Evolutionary conservation across 2,329 filamentous ascomycete species (phyloP).

Genomic region (Zymoseptoria ardabiliae): DNA sequence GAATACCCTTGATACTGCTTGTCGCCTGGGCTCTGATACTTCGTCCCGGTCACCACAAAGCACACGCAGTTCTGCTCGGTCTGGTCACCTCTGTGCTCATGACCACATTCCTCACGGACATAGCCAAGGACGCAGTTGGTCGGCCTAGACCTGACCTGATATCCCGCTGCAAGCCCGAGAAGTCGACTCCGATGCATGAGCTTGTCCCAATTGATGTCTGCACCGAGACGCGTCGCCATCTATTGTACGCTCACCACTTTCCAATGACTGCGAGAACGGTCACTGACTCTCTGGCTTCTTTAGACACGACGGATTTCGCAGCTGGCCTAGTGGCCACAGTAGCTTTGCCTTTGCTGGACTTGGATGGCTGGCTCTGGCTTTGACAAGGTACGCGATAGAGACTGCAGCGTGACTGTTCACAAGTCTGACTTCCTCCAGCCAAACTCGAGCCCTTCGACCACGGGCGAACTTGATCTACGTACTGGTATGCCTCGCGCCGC

Average conservation of each 20-base stretch:
- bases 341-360: constrained; percentile 74
- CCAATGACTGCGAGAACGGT: background rate
- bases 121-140: constrained; percentile 83
- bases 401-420: background rate
- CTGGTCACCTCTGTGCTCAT: constrained; percentile 67
- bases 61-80: constrained; percentile 77
- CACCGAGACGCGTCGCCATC: constrained; percentile 61
- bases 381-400: constrained; percentile 37
- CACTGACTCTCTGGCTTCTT: background rate
- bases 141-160: constrained; percentile 80
- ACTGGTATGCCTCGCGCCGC: constrained; percentile 48
- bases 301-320: constrained; percentile 71
- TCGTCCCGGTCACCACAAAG: constrained; percentile 64
- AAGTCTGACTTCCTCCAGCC: constrained; percentile 30
- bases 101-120: constrained; percentile 75
- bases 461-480: constrained; percentile 50
- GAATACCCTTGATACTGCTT: constrained; percentile 62
- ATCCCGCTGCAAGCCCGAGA: constrained; percentile 69
- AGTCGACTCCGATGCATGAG: constrained; percentile 48
- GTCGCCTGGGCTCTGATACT: constrained; percentile 56
- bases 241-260: constrained; percentile 35
- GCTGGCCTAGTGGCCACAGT: constrained; percentile 73
- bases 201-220: constrained; percentile 62
- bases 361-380: constrained; percentile 55
- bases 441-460: constrained; percentile 53